Evolutionary conservation across 352 stramenopile genomes (phyloP), one percentile per base, ranked within the genome.

Genomic region (Pythium diclinum): DNA sequence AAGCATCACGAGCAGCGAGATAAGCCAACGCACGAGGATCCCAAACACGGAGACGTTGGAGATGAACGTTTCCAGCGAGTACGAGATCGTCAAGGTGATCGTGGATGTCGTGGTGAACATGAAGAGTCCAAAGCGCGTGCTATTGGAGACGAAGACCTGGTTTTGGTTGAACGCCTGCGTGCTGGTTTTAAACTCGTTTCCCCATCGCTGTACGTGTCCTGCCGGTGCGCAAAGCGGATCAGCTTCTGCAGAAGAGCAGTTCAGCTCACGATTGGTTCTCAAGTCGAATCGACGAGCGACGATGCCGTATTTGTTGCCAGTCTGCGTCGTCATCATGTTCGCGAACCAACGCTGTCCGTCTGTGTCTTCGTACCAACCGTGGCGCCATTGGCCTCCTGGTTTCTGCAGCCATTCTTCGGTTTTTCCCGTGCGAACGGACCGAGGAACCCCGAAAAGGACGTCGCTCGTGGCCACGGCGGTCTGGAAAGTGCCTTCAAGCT

Each of bases 21-120:
- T 52, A 14, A 76, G 66, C 77, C 77, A 86, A 0, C 69, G 73
- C 0, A 73, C 14, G 1, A 83, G 65, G 33, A 83, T 28, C 17
- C 68, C 10, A 0, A 51, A 63, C 3, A 81, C 23, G 13, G 75
- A 77, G 0, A 68, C 0, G 48, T 83, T 82, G 6, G 75, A 77
- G 40, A 83, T 67, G 14, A 79, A 69, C 16, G 58, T 71, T 6
- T 75, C 63, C 17, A 78, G 52, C 7, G 74, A 57, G 58, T 86
- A 82, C 8, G 57, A 40, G 58, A 56, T 76, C 5, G 42, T 19
- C 13, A 79, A 38, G 0, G 49, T 65, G 19, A 56, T 47, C 4
- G 10, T 47, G 6, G 14, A 0, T 0, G 30, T 7, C 4, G 23
- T 52, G 25, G 78, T 47, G 30, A 66, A 79, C 0, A 77, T 5